Percentiles rank a stretch among this genome's conserved stretches.
phyloP scores from a whole-genome alignment of 208 protist genomes.

The Angomonas ambiguus region DNA sequence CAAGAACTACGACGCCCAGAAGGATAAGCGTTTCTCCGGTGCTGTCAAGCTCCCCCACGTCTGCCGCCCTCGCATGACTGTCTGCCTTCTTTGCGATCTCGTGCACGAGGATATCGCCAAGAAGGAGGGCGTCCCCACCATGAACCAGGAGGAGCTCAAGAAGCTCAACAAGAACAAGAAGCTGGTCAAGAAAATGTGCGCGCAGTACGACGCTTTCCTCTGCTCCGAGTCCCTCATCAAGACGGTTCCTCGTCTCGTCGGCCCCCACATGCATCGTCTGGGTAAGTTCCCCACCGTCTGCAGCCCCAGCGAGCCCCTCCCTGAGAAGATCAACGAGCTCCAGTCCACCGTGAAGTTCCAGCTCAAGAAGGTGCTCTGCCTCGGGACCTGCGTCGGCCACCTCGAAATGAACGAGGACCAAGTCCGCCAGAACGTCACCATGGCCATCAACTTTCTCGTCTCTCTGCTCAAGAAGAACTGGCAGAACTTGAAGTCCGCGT shows the following conservation, averaged over 20 bases:
- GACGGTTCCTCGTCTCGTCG: slow-evolving; percentile 93
- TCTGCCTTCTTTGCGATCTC: slow-evolving; percentile 98
- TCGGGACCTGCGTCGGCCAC: slow-evolving; percentile 97
- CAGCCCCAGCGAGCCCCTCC: slow-evolving; percentile 90
- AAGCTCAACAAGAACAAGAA: slow-evolving; percentile 99
- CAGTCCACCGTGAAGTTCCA: slow-evolving; percentile 98
- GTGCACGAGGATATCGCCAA: slow-evolving; percentile 95
- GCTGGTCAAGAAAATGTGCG: slow-evolving; percentile 98
- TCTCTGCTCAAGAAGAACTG: slow-evolving; percentile 99
- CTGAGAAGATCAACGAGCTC: slow-evolving; percentile 93
- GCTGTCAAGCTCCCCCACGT: slow-evolving; percentile 94
- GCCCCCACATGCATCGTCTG: slow-evolving; percentile 99
- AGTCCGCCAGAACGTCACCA: slow-evolving; percentile 94
- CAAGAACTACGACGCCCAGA: slow-evolving; percentile 98
- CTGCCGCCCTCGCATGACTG: slow-evolving; percentile 90
- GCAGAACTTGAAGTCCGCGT: slow-evolving; percentile 99
- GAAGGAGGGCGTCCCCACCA: slow-evolving; percentile 88
- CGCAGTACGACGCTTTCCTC: slow-evolving; percentile 98
- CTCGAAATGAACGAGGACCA: slow-evolving; percentile 95
- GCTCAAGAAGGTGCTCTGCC: slow-evolving; percentile 99
- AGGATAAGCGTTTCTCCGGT: slow-evolving; percentile 99
- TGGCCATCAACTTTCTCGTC: slow-evolving; percentile 99
- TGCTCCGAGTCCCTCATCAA: slow-evolving; percentile 96
- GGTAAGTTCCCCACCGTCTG: slow-evolving; percentile 99
- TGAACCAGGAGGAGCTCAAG: slow-evolving; percentile 98